A percentile compares a stretch with the other conserved stretches of the same genome.
phyloP scores from a whole-genome alignment of 2,329 filamentous ascomycete genomes.

The Cladosporium sp. region DNA sequence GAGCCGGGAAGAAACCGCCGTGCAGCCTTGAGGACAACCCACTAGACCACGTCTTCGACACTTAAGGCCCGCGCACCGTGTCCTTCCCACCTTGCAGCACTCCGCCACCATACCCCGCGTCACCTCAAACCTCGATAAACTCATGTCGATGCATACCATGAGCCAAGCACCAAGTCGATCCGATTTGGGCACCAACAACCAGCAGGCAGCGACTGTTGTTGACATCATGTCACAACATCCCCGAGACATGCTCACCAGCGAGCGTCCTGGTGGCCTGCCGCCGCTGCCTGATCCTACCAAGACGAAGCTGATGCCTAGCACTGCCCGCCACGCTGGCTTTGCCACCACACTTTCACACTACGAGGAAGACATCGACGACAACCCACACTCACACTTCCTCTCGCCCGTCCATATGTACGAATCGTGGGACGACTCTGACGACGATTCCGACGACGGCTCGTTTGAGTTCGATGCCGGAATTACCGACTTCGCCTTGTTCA shows the following conservation, averaged over 20 bases:
- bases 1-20: conserved; percentile 6
- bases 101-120: conserved; percentile 12
- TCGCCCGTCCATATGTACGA: conserved; percentile 35
- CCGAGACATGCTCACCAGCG: not conserved
- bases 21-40: conserved; percentile 13
- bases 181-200: not conserved
- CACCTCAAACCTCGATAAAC: not conserved
- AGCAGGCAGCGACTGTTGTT: not conserved
- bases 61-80: not conserved
- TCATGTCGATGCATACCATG: not conserved
- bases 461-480: conserved; percentile 35
- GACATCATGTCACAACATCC: conserved; percentile 1
- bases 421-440: conserved; percentile 32
- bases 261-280: conserved; percentile 5
- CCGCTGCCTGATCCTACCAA: conserved; percentile 11
- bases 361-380: conserved; percentile 33
- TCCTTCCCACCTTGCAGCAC: conserved; percentile 10
- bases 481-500: conserved; percentile 37
- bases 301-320: not conserved
- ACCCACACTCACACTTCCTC: conserved; percentile 35
- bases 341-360: conserved; percentile 20
- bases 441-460: conserved; percentile 27
- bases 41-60: conserved; percentile 1
- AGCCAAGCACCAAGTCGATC: not conserved
- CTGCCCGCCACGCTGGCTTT: not conserved